phyloP scores from a whole-genome alignment of 306 rosid species.

The Sicyos edulis region DNA sequence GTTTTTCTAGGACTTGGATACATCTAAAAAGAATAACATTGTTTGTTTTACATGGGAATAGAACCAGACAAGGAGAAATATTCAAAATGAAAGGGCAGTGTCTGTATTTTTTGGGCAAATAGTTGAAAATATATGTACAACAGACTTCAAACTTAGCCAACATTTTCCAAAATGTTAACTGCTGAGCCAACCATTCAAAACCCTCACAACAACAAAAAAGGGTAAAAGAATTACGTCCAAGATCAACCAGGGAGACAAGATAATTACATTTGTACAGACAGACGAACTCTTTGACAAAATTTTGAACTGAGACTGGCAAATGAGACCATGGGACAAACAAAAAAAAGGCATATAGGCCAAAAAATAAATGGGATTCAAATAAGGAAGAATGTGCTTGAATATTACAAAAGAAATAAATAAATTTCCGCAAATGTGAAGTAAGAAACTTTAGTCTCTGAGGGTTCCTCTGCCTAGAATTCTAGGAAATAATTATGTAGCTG shows the following conservation, averaged over 20 bases:
- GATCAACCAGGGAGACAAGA: conserved; percentile 12
- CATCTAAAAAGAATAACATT: neutral
- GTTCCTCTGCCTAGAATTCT: conserved; percentile 44
- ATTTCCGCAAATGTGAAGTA: conserved; percentile 41
- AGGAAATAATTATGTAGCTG: conserved; percentile 52
- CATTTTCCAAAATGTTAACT: conserved; percentile 8
- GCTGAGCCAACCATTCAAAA: neutral
- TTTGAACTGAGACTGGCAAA: neutral
- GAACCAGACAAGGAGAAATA: neutral
- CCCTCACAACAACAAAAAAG: neutral
- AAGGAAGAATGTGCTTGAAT: conserved; percentile 16
- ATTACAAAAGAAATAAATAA: conserved; percentile 31
- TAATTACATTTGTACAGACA: conserved; percentile 18
- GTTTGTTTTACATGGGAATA: too few species aligned
- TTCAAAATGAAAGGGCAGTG: neutral
- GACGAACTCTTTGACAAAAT: neutral
- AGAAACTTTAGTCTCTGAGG: conserved; percentile 39
- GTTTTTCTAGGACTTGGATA: neutral
- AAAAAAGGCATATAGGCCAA: neutral
- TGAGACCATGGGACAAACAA: neutral
- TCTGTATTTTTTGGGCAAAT: neutral
- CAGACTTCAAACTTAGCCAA: conserved; percentile 11
- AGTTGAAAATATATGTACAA: neutral
- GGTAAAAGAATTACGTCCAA: conserved; percentile 9
- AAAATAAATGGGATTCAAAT: conserved; percentile 22